These are phyloP conservation scores for Solanum ahanhuiri DNA, from an alignment of 257 asterid genomes.

Conservation along the genomic window DNA sequence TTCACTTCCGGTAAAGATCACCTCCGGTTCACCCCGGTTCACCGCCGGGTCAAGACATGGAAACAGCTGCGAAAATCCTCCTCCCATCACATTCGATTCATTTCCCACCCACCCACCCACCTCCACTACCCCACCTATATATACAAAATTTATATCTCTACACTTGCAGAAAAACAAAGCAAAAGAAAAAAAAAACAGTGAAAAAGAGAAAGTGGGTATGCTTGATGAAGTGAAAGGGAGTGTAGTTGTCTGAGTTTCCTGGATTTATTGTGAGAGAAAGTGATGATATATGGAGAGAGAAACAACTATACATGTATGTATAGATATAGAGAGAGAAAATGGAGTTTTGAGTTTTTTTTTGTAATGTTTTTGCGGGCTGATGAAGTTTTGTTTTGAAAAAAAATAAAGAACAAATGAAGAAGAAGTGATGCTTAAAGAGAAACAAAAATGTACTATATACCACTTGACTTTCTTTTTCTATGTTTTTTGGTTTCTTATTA, in stretches of 20 bases:
- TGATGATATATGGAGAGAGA: not conserved
- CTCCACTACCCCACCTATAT: not conserved
- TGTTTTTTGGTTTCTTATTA: not conserved
- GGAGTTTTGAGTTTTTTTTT: not conserved
- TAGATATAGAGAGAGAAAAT: not conserved
- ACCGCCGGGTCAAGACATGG: conserved; percentile 15
- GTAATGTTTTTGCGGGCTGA: not conserved
- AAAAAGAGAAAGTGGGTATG: not conserved
- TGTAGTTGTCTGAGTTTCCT: not conserved
- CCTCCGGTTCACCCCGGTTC: conserved; percentile 8
- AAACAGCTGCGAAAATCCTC: conserved; percentile 9
- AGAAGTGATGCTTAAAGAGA: not conserved
- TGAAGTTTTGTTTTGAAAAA: not conserved
- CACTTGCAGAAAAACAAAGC: not conserved
- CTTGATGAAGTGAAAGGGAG: not conserved
- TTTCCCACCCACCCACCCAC: not conserved
- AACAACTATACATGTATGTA: not conserved
- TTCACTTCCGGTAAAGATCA: conserved; percentile 1
- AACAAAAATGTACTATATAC: not conserved
- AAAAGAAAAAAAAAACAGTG: not conserved
- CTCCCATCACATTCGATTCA: conserved; percentile 12
- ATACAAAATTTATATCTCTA: not conserved
- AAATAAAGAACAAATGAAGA: not conserved
- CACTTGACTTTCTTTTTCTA: not conserved
- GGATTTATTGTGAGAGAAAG: not conserved